phyloP scores from a whole-genome alignment of 1,284 basidiomycete genomes.

The Neotropicomus parvogracilis region DNA sequence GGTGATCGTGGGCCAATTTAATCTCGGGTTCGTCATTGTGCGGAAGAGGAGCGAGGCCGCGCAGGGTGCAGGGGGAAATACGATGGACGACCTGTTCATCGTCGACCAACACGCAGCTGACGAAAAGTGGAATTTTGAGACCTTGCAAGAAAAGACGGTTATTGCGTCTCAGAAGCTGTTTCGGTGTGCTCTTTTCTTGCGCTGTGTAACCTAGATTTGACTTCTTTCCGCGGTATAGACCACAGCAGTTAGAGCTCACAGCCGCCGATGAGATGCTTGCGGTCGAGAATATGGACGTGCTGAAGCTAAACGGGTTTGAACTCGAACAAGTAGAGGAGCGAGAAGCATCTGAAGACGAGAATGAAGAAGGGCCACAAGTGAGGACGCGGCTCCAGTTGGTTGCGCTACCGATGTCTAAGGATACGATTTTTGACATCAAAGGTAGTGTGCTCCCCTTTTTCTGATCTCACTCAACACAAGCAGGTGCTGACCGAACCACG shows the following conservation, averaged over 20 bases:
- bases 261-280: conserved; percentile 90
- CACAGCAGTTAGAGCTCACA: conserved; percentile 77
- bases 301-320: conserved; percentile 89
- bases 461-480: background rate
- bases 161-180: conserved; percentile 87
- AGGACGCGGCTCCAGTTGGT: conserved; percentile 63
- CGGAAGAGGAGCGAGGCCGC: conserved; percentile 42
- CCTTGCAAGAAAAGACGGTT: conserved; percentile 79
- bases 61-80: conserved; percentile 12
- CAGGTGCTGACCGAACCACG: conserved; percentile 2
- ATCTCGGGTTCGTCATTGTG: conserved; percentile 91
- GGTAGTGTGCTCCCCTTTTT: conserved; percentile 30
- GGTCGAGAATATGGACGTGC: conserved; percentile 78
- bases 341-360: conserved; percentile 29
- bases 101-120: conserved; percentile 89
- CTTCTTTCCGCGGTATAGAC: conserved; percentile 43
- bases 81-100: conserved; percentile 87
- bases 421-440: conserved; percentile 72
- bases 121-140: conserved; percentile 99
- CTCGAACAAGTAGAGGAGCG: conserved; percentile 52
- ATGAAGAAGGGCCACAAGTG: conserved; percentile 1
- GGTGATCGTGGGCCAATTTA: conserved; percentile 93
- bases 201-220: background rate
- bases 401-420: conserved; percentile 90
- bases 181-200: conserved; percentile 47